Evolutionary conservation across 2,329 filamentous ascomycete genomes (phyloP).

Genomic region (Ophiosphaerella narmari): DNA sequence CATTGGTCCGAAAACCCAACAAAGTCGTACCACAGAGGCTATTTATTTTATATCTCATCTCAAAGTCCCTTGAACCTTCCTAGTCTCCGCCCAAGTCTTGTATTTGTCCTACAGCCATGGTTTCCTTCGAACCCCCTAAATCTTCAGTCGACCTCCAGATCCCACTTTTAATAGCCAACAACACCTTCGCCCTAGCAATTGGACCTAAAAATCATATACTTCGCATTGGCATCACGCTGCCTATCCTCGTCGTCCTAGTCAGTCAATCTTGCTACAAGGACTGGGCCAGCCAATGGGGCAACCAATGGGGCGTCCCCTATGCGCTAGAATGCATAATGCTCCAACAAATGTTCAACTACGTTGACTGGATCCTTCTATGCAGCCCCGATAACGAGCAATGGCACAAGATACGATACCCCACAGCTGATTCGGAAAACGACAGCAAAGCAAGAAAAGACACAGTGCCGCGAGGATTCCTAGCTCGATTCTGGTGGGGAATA

Average conservation of each 20-base stretch:
- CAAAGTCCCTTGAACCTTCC: not conserved
- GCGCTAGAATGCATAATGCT: conserved; percentile 13
- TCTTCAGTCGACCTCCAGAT: conserved; percentile 12
- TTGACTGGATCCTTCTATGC: conserved; percentile 27
- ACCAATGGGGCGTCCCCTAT: conserved; percentile 19
- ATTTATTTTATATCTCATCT: too few relatives aligned
- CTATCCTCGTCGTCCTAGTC: conserved; percentile 16
- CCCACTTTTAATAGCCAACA: conserved; percentile 17
- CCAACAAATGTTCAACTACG: conserved; percentile 9
- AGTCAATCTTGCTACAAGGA: conserved; percentile 23
- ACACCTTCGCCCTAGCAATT: conserved; percentile 20
- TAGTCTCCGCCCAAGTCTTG: not conserved
- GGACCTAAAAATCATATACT: conserved; percentile 9
- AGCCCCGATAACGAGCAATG: conserved; percentile 32
- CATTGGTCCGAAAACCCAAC: not conserved
- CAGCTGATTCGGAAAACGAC: not conserved
- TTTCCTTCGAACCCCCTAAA: conserved; percentile 12
- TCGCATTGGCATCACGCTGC: conserved; percentile 16
- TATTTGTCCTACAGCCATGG: not conserved
- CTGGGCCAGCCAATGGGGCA: not conserved
- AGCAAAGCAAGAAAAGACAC: not conserved
- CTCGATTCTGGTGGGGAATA: conserved; percentile 28
- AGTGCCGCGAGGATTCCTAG: conserved; percentile 9
- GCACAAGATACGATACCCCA: conserved; percentile 21
- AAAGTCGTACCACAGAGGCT: too few relatives aligned